Conservation (phyloP, 352 stramenopile species). For the Pythium vanterpoolii region DNA sequence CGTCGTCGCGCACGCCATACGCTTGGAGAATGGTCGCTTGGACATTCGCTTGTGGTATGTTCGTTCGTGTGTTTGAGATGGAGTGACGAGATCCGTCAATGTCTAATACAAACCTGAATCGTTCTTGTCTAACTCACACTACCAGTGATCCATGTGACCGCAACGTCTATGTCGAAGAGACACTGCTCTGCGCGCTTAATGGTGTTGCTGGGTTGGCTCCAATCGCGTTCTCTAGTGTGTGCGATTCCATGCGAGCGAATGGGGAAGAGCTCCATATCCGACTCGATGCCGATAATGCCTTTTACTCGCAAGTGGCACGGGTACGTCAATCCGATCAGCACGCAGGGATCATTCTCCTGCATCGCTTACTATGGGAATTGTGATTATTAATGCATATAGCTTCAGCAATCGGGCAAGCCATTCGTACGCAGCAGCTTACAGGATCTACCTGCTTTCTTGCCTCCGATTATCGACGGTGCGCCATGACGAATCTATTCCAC, state of each 20-base stretch:
- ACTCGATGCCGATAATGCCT: slow-evolving; percentile 95
- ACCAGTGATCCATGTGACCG: slow-evolving; percentile 36
- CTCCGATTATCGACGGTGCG: slow-evolving; percentile 57
- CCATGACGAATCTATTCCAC: too few species aligned
- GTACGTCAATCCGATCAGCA: slow-evolving; percentile 19
- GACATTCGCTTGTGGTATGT: slow-evolving; percentile 1
- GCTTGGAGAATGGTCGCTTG: neutral
- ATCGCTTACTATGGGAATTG: neutral
- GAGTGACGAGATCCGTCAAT: neutral
- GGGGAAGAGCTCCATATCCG: slow-evolving; percentile 55
- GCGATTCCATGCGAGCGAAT: slow-evolving; percentile 20
- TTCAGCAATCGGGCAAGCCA: slow-evolving; percentile 56
- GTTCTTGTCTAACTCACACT: neutral
- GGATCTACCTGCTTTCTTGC: slow-evolving; percentile 82
- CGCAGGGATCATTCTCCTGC: neutral
- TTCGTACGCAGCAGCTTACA: slow-evolving; percentile 64
- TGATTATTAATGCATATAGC: slow-evolving; percentile 27
- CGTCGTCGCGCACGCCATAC: slow-evolving; percentile 35
- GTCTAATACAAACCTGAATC: neutral
- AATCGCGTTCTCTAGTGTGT: slow-evolving; percentile 23
- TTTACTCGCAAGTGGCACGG: slow-evolving; percentile 92
- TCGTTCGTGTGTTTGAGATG: neutral
- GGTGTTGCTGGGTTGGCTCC: slow-evolving; percentile 42
- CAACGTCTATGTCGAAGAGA: slow-evolving; percentile 93
- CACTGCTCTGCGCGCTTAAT: slow-evolving; percentile 70